Conservation (phyloP, 2,329 filamentous ascomycete genomes). For the Chrysosporium keratinophilum region DNA sequence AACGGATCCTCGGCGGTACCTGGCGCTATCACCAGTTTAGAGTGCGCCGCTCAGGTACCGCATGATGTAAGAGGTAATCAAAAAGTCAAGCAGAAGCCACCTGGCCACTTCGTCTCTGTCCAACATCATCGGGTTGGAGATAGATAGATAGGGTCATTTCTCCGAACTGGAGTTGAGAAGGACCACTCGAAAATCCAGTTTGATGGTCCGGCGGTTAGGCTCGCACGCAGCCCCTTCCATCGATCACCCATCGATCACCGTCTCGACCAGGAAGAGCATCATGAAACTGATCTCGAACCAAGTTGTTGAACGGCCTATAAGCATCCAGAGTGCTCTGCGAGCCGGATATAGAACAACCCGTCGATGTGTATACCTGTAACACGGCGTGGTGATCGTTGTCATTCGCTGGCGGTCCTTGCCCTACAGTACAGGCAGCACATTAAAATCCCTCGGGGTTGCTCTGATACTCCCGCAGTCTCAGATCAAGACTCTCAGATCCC, state of each 20-base stretch:
- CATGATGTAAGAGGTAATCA: slow-evolving; percentile 1
- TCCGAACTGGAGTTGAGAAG: no score
- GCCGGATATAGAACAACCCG: neutral
- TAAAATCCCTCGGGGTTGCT: neutral
- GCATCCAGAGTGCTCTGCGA: neutral
- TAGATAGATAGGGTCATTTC: no score
- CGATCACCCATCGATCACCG: neutral
- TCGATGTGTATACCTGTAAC: neutral
- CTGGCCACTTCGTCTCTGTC: no score
- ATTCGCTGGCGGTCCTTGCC: neutral
- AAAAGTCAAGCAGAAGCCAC: no score
- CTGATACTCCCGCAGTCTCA: slow-evolving; percentile 11
- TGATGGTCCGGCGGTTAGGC: no score
- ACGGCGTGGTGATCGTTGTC: no score
- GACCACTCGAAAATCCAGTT: no score
- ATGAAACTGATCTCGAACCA: slow-evolving; percentile 4
- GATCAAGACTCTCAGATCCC: neutral
- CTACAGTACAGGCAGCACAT: neutral
- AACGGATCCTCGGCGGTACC: neutral
- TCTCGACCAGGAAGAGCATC: neutral
- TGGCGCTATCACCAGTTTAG: slow-evolving; percentile 2
- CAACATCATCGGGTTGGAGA: no score
- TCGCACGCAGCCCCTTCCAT: no score
- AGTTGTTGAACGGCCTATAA: neutral
- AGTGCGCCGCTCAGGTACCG: slow-evolving; percentile 6